A percentile compares a stretch with the other conserved stretches of the same genome.
phyloP scores from a whole-genome alignment of 768 basidiomycete genomes.

The Amyloporia xantha region DNA sequence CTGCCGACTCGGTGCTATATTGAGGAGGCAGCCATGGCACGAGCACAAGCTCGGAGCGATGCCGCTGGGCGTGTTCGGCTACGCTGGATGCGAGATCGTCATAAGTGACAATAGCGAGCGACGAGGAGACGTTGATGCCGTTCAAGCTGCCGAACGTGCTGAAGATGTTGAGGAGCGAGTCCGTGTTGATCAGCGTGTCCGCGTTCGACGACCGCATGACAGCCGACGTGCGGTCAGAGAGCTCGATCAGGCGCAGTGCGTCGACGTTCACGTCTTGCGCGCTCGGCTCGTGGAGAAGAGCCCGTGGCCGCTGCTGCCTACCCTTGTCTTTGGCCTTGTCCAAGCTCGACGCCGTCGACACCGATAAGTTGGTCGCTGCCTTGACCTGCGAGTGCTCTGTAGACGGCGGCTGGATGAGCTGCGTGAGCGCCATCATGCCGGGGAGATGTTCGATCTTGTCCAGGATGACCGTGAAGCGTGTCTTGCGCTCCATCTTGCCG shows the following conservation, averaged over 20 bases:
- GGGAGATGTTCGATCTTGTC: slow-evolving; percentile 89
- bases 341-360: slow-evolving; percentile 1
- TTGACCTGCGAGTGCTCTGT: slow-evolving; percentile 15
- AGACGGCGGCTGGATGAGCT: slow-evolving; percentile 57
- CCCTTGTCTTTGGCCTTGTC: slow-evolving; percentile 3
- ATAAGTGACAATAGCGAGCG: slow-evolving; percentile 67
- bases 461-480: slow-evolving; percentile 76
- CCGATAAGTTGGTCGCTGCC: neutral
- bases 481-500: slow-evolving; percentile 32
- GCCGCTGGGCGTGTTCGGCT: slow-evolving; percentile 53
- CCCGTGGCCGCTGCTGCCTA: neutral
- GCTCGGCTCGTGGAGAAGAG: neutral
- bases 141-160: slow-evolving; percentile 72
- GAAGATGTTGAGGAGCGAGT: slow-evolving; percentile 69
- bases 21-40: slow-evolving; percentile 69
- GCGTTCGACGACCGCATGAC: slow-evolving; percentile 61
- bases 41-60: slow-evolving; percentile 66
- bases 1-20: slow-evolving; percentile 4
- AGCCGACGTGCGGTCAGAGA: slow-evolving; percentile 58
- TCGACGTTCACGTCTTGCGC: slow-evolving; percentile 42
- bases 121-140: slow-evolving; percentile 54
- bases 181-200: slow-evolving; percentile 62
- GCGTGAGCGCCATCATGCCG: slow-evolving; percentile 82
- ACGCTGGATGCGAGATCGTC: slow-evolving; percentile 72
- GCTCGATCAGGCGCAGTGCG: slow-evolving; percentile 83